These are phyloP conservation scores for Amanita subjunquillea DNA, from an alignment of 768 basidiomycete species.

Conservation along the genomic window DNA sequence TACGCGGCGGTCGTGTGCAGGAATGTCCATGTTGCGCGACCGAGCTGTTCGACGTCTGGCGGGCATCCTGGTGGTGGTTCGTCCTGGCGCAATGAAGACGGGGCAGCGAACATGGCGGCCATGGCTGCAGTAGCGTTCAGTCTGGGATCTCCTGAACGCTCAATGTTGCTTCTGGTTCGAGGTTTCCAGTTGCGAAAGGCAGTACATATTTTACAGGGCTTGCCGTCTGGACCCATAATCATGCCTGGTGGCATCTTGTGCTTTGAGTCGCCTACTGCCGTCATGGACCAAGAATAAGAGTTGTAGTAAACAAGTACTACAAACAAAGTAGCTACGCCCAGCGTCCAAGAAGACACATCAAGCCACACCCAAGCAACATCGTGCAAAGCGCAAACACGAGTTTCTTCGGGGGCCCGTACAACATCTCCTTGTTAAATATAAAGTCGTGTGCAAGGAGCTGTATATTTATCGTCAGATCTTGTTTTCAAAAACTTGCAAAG, in stretches of 20 bases:
- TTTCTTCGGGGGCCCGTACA: constrained; percentile 50
- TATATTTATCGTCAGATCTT: background rate
- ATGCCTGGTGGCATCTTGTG: constrained; percentile 63
- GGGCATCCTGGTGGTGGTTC: constrained; percentile 65
- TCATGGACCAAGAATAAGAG: background rate
- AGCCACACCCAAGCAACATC: constrained; percentile 71
- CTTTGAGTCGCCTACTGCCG: background rate
- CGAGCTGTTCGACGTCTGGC: constrained; percentile 82
- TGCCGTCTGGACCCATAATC: constrained; percentile 87
- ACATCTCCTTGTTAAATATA: constrained; percentile 81
- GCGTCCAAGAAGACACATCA: constrained; percentile 87
- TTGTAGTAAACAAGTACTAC: background rate
- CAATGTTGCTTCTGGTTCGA: constrained; percentile 22
- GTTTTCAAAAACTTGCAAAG: background rate
- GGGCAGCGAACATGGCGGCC: constrained; percentile 15
- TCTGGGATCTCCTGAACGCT: constrained; percentile 6
- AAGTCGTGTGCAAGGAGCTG: constrained; percentile 92
- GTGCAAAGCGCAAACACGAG: constrained; percentile 66
- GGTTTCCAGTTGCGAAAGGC: constrained; percentile 68
- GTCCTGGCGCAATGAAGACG: constrained; percentile 13
- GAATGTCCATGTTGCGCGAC: constrained; percentile 94
- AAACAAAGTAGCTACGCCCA: constrained; percentile 55
- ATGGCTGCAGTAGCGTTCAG: constrained; percentile 13
- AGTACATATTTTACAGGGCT: constrained; percentile 89
- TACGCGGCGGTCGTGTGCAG: constrained; percentile 93